These are phyloP conservation scores for Fagopyrum homotropicum DNA, from an alignment of 148 eudicot genomes.

Conservation along the genomic window DNA sequence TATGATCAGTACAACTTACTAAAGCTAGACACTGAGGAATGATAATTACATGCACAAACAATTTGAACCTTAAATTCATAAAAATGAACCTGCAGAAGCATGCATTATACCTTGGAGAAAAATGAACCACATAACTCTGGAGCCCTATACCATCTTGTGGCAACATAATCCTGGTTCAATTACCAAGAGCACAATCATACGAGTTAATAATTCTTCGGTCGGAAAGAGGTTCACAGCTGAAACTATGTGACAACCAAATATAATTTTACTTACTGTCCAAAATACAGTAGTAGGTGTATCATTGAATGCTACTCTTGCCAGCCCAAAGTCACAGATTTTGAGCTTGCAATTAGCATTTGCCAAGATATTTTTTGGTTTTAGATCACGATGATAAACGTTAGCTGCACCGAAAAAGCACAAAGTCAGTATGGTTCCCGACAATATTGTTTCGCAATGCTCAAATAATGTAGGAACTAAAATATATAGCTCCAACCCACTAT, in stretches of 20 bases:
- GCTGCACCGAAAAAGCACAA: conserved; percentile 44
- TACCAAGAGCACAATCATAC: conserved; percentile 1
- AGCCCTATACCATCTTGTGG: conserved; percentile 95
- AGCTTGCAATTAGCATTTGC: conserved; percentile 94
- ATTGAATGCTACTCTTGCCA: conserved; percentile 88
- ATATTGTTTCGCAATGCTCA: not conserved
- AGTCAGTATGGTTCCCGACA: conserved; percentile 5
- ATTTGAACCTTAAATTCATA: too few species aligned
- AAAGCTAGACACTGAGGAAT: not conserved
- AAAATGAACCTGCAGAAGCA: not conserved
- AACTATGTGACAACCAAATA: not conserved
- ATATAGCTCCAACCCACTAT: not conserved
- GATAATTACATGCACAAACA: too few species aligned
- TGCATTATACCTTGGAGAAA: conserved; percentile 41
- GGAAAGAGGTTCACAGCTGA: not conserved
- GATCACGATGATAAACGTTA: conserved; percentile 91
- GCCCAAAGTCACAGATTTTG: conserved; percentile 88
- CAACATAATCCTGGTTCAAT: conserved; percentile 74
- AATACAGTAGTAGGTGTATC: conserved; percentile 72
- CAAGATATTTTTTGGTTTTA: conserved; percentile 86
- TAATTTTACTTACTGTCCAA: conserved; percentile 63
- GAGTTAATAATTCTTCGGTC: not conserved
- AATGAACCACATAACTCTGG: conserved; percentile 96
- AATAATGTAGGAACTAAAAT: not conserved
- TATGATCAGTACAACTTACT: conserved; percentile 14